Evolutionary conservation across 345 rosid species (phyloP).

Genomic region (Brassica incana): DNA sequence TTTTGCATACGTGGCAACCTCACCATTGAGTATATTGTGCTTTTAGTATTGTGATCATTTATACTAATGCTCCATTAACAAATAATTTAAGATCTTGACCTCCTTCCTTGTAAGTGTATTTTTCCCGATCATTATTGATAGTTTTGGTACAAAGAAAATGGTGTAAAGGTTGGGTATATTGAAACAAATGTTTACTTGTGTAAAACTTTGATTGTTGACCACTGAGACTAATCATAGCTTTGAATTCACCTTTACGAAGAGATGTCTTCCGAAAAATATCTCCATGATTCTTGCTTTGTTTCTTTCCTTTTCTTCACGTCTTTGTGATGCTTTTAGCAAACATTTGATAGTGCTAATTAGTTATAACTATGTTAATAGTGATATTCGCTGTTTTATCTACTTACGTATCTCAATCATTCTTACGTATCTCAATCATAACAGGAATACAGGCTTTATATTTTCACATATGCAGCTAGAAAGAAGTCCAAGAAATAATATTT

Average conservation of each 20-base stretch:
- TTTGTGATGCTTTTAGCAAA: conserved; percentile 52
- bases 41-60: no score
- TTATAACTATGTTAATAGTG: background rate
- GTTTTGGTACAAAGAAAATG: no score
- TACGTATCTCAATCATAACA: background rate
- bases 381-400: background rate
- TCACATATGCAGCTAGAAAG: background rate
- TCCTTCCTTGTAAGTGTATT: no score
- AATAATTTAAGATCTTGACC: no score
- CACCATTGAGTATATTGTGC: no score
- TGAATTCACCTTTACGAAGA: conserved; percentile 36
- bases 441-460: conserved; percentile 1
- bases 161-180: no score
- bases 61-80: no score
- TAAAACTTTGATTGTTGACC: background rate
- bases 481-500: background rate
- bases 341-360: conserved; percentile 41
- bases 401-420: background rate
- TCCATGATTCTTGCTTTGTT: conserved; percentile 26
- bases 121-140: no score
- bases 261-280: conserved; percentile 33
- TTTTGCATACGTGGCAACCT: no score
- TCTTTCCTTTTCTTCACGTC: conserved; percentile 12
- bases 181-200: background rate
- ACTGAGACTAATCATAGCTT: conserved; percentile 31